phyloP scores from a whole-genome alignment of 495 filamentous ascomycete species.

The Penicillium coprophilum region DNA sequence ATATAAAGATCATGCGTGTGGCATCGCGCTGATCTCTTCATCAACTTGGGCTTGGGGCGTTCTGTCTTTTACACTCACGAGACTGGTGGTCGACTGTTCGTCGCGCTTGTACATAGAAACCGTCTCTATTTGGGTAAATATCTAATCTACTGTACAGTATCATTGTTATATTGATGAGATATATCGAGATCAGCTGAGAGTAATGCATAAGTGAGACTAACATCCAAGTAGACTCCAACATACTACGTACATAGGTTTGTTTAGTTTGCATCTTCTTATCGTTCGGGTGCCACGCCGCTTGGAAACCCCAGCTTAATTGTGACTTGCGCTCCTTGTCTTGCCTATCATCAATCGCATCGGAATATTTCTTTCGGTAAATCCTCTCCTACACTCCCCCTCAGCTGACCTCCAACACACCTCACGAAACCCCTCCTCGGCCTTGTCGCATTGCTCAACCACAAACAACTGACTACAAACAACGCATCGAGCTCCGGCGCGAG shows the following conservation, averaged over 20 bases:
- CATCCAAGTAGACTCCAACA: background rate
- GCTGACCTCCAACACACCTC: background rate
- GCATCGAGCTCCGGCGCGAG: background rate
- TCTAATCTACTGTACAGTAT: constrained; percentile 27
- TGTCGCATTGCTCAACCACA: background rate
- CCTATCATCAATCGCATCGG: constrained; percentile 3
- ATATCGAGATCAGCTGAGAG: background rate
- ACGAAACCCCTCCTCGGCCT: background rate
- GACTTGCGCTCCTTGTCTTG: background rate
- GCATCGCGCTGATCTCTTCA: constrained; percentile 15
- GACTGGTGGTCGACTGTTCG: constrained; percentile 11
- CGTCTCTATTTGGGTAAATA: constrained; percentile 21
- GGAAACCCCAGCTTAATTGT: background rate
- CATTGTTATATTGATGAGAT: background rate
- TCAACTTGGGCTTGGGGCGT: constrained; percentile 10
- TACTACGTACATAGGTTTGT: too few relatives aligned
- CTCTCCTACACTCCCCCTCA: background rate
- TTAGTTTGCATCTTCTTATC: constrained; percentile 25
- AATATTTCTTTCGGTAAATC: background rate
- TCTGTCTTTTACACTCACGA: background rate
- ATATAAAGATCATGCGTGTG: constrained; percentile 11
- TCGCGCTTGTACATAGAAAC: constrained; percentile 27
- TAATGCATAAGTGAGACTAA: background rate
- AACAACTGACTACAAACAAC: background rate
- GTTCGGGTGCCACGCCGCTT: background rate